Evolutionary conservation across 2,329 filamentous ascomycete species (phyloP), one percentile per base, ranked within the genome.

Genomic region (Sclerotinia glacialis): DNA sequence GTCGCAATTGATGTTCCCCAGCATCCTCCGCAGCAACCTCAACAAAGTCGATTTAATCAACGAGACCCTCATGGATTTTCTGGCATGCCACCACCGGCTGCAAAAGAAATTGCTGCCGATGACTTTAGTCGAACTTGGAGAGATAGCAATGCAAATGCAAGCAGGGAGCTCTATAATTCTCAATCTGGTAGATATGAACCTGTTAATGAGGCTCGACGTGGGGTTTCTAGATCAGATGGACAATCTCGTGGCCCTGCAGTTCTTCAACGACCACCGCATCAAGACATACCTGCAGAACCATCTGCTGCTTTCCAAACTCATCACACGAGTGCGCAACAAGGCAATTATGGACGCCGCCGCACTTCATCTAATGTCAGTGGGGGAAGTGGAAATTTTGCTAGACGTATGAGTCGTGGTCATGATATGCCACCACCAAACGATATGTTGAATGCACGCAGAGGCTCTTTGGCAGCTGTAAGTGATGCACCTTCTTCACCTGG

Each of bases 111-210:
- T 70, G 92, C 93, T 7, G 91, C 93, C 0, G 95, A 98, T 77
- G 94, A 97, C 71, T 98, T 97, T 75, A 96, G 89, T 76, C 86
- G 95, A 69, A 86, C 89, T 44, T 96, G 91, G 89, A 85, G 90
- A 73, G 92, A 97, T 69, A 85, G 88, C 6, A 82, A 83, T 46
- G 76, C 81, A 0, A 82, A 85, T 66, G 82, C 84, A 14, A 88
- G 86, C 69, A 84, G 91, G 66, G 93, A 98, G 77, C 82, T 98
- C 0, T 98, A 88, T 80, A 97, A 98, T 76, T 96, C 94, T n/a
- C 90, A 96, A 65, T 97, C 92, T 64, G 94, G 94, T 23, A 89
- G 92, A 61, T 96, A 97, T 72, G 94, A 98, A 76, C 93, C 93
- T 21, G 94, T 93, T 4, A 82, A 85, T 63, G 92, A 97, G 65